Evolutionary conservation across 1,284 basidiomycete genomes (phyloP).

Genomic region (Pseudozyma sp.): DNA sequence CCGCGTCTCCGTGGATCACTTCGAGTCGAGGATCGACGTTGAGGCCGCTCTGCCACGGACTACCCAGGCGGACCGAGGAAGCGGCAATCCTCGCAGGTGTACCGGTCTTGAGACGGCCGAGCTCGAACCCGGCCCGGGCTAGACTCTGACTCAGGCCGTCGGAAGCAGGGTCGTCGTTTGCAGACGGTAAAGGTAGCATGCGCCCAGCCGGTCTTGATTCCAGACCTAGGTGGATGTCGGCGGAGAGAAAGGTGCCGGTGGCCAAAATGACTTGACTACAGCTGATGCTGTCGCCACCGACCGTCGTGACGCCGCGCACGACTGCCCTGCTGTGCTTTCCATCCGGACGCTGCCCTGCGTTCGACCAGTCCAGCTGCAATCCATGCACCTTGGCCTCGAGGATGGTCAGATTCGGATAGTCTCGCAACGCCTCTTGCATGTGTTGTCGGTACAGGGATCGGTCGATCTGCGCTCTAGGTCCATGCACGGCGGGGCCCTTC

Average conservation of each 20-base stretch:
- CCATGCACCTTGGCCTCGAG: constrained; percentile 82
- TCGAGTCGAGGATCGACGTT: constrained; percentile 31
- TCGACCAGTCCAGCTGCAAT: constrained; percentile 75
- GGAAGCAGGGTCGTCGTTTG: constrained; percentile 65
- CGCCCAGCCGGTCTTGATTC: constrained; percentile 85
- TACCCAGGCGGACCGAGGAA: constrained; percentile 77
- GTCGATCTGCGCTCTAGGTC: constrained; percentile 89
- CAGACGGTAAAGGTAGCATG: constrained; percentile 78
- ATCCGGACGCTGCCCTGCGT: constrained; percentile 5
- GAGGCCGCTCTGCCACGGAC: constrained; percentile 25
- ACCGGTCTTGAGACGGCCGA: constrained; percentile 86
- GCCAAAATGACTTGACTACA: constrained; percentile 86
- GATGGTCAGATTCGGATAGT: constrained; percentile 78
- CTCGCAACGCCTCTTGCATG: constrained; percentile 79
- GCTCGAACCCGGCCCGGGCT: constrained; percentile 79
- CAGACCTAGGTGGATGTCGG: constrained; percentile 87
- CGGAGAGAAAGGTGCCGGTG: constrained; percentile 89
- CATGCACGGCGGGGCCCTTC: constrained; percentile 87
- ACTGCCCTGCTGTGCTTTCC: constrained; percentile 70
- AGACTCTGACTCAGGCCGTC: constrained; percentile 81
- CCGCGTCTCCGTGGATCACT: constrained; percentile 38
- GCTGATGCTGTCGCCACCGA: constrained; percentile 79
- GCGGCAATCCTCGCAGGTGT: constrained; percentile 84
- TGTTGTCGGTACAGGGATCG: constrained; percentile 81
- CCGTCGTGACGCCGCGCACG: constrained; percentile 80